These are phyloP conservation scores for Perkinsus marinus DNA, from an alignment of 169 alveolate genomes.

Conservation along the genomic window DNA sequence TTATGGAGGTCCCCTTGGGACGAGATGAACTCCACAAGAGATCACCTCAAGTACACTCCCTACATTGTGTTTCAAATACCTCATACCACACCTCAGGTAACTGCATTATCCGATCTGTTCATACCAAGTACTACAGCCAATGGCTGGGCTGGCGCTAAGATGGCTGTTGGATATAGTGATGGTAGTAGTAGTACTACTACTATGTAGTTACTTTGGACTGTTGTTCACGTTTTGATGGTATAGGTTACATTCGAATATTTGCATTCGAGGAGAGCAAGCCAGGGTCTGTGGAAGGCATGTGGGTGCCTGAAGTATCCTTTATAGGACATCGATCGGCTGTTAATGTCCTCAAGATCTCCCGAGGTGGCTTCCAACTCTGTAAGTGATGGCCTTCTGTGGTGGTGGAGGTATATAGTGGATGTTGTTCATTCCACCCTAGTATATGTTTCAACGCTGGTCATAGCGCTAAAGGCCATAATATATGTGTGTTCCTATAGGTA, in stretches of 20 bases:
- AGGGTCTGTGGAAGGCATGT: not conserved
- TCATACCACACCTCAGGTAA: not conserved
- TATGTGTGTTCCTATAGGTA: conserved; percentile 17
- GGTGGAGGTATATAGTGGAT: no score
- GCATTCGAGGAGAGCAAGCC: not conserved
- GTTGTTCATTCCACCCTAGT: no score
- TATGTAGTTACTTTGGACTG: not conserved
- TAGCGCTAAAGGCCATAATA: no score
- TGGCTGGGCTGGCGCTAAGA: not conserved
- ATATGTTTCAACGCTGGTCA: no score
- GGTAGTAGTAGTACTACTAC: conserved; percentile 54
- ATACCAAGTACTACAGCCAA: not conserved
- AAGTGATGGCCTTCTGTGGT: no score
- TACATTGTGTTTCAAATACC: not conserved
- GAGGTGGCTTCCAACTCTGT: conserved; percentile 11
- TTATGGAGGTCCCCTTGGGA: not conserved
- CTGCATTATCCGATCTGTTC: not conserved
- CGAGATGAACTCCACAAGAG: not conserved
- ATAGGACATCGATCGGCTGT: conserved; percentile 49
- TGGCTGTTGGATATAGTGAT: conserved; percentile 60
- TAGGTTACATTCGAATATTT: not conserved
- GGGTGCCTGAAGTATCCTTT: conserved; percentile 23
- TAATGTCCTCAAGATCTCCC: conserved; percentile 30
- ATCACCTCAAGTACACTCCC: not conserved
- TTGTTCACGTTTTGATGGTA: no score